Evolutionary conservation across 768 basidiomycete genomes (phyloP).

Genomic region (Aureoboletus auriporus): DNA sequence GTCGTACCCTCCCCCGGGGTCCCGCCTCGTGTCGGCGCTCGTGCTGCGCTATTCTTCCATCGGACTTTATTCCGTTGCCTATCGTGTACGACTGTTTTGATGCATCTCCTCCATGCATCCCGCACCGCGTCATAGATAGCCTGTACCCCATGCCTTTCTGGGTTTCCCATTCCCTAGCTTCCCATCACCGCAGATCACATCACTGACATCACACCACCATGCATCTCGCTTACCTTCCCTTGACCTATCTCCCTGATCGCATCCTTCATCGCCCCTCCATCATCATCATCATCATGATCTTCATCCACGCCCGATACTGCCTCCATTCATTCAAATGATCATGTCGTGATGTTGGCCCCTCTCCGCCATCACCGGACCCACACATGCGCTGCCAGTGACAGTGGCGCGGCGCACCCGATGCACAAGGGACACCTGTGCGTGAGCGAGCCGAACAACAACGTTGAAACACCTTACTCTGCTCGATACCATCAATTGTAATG

Average conservation of each 20-base stretch:
- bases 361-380: not conserved
- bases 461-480: not conserved
- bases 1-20: constrained; percentile 17
- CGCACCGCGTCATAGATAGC: constrained; percentile 14
- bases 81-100: not conserved
- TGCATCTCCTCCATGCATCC: not conserved
- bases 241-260: not conserved
- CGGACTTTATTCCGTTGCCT: constrained; percentile 1
- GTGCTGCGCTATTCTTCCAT: constrained; percentile 14
- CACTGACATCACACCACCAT: constrained; percentile 12
- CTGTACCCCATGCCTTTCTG: not conserved
- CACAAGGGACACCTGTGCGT: too few species aligned
- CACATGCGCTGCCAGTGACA: not conserved
- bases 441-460: not conserved
- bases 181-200: constrained; percentile 17
- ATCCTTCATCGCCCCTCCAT: not conserved
- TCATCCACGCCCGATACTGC: not conserved
- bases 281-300: not conserved
- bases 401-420: not conserved
- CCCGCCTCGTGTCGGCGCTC: constrained; percentile 32
- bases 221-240: not conserved
- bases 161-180: not conserved
- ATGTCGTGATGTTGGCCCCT: not conserved
- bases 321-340: not conserved
- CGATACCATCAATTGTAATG: not conserved